Evolutionary conservation across 228 moss, liverwort and hornwort genomes (phyloP).

Genomic region (Sphagnum fallax): DNA sequence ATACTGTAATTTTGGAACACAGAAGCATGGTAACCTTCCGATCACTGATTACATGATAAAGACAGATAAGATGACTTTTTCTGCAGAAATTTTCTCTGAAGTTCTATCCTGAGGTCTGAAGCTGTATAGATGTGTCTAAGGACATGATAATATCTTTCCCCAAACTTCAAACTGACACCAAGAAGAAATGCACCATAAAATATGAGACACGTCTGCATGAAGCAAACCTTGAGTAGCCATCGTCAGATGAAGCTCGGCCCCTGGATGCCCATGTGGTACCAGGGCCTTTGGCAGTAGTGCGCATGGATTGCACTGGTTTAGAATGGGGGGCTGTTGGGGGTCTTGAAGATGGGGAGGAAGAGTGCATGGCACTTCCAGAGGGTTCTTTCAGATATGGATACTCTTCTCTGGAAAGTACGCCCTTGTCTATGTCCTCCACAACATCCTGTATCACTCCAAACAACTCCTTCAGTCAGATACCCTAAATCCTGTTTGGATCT

Average conservation of each 20-base stretch:
- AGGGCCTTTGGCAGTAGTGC: conserved; percentile 69
- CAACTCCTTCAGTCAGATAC: background rate
- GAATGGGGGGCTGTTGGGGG: conserved; percentile 48
- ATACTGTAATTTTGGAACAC: too few relatives aligned
- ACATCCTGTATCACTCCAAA: conserved; percentile 25
- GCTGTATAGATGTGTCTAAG: too few relatives aligned
- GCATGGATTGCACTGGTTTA: conserved; percentile 69
- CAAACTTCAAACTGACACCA: too few relatives aligned
- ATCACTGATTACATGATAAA: background rate
- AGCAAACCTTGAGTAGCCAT: conserved; percentile 54
- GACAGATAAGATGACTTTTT: background rate
- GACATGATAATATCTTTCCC: too few relatives aligned
- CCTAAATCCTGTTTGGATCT: too few relatives aligned
- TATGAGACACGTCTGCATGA: background rate
- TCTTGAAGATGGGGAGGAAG: conserved; percentile 35
- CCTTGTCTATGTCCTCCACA: conserved; percentile 57
- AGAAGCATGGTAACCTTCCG: background rate
- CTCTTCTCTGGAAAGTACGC: conserved; percentile 42
- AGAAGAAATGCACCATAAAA: background rate
- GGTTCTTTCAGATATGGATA: conserved; percentile 94
- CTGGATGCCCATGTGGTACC: conserved; percentile 94
- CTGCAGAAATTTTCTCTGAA: background rate
- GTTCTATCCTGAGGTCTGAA: background rate
- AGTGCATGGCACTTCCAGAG: conserved; percentile 18
- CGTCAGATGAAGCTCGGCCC: conserved; percentile 65